Conservation (phyloP, 1,284 basidiomycete genomes). For the Ganoderma multipileum region DNA sequence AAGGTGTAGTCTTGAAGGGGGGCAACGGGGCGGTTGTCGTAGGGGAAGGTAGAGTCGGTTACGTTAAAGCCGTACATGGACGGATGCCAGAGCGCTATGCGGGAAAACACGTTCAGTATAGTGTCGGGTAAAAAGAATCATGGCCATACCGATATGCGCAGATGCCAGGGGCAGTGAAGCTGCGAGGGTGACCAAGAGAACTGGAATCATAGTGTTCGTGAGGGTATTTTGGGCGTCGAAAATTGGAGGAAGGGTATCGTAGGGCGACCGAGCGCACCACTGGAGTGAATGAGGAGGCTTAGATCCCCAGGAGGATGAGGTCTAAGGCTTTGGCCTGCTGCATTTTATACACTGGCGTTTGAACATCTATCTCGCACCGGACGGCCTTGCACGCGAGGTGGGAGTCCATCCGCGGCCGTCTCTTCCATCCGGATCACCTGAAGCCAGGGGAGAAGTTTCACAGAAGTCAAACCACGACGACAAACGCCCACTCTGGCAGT, state of each 20-base stretch:
- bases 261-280: not conserved
- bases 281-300: not conserved
- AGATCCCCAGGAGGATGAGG: not conserved
- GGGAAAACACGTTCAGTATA: not conserved
- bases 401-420: not conserved
- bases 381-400: not conserved
- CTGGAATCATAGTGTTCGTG: constrained; percentile 20
- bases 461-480: constrained; percentile 1
- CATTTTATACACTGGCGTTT: not conserved
- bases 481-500: not conserved
- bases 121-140: not conserved
- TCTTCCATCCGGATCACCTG: not conserved
- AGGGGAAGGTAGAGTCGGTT: constrained; percentile 56
- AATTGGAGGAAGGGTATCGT: not conserved
- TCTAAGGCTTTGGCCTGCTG: not conserved
- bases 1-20: constrained; percentile 55
- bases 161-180: constrained; percentile 34
- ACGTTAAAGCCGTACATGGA: constrained; percentile 65
- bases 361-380: not conserved
- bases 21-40: constrained; percentile 47
- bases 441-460: not conserved
- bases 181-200: constrained; percentile 30
- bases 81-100: constrained; percentile 42
- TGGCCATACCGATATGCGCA: constrained; percentile 33
- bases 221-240: constrained; percentile 1